Evolutionary conservation across 129 eudicot genomes (phyloP).

Genomic region (Arctium lappa): DNA sequence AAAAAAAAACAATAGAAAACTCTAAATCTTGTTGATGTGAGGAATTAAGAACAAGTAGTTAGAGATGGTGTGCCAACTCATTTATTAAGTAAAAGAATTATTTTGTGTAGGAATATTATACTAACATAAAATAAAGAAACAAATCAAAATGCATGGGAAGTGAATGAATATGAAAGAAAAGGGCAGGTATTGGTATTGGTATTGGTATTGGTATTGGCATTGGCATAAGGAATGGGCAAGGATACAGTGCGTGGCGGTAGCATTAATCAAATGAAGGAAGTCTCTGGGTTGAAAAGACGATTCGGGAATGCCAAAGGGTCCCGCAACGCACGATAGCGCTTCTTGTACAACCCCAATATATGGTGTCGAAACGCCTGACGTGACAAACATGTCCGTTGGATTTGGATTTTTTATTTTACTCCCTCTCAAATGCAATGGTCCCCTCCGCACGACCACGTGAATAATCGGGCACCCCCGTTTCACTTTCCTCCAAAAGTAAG

Average conservation of each 20-base stretch:
- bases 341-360: not conserved
- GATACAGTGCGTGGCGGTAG: conserved; percentile 1
- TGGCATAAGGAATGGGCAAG: not conserved
- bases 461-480: not conserved
- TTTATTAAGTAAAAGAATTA: too few relatives aligned
- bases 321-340: conserved; percentile 19
- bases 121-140: too few relatives aligned
- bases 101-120: too few relatives aligned
- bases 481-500: not conserved
- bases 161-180: too few relatives aligned
- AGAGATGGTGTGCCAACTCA: too few relatives aligned
- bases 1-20: too few relatives aligned
- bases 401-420: not conserved
- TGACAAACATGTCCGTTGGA: conserved; percentile 2
- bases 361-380: conserved; percentile 10
- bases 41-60: too few relatives aligned
- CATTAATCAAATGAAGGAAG: not conserved
- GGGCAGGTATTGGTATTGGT: too few relatives aligned
- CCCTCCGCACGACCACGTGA: conserved; percentile 21
- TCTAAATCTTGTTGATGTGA: too few relatives aligned
- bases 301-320: conserved; percentile 2
- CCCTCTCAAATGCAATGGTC: not conserved
- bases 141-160: too few relatives aligned
- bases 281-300: conserved; percentile 22
- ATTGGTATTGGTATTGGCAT: too few relatives aligned